Base-by-base conservation (phyloP, 2,329 filamentous ascomycete species). In the Pseudogymnoascus sp. region DNA sequence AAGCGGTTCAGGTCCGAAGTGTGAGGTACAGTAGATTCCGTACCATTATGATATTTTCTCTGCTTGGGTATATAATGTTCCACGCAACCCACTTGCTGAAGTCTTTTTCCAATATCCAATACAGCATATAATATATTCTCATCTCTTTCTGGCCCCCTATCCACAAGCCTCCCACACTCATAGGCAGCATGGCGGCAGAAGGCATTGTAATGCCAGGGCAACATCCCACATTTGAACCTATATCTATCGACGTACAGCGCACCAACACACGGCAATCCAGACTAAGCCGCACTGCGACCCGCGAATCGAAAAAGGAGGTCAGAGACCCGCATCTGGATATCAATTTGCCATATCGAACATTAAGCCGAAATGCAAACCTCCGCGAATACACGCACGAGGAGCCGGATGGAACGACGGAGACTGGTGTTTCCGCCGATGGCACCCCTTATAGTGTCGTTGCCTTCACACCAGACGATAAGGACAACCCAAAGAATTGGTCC, bases 401-500 rank as follows among this genome's bases (percentile, higher is more conserved):
- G 1, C 74, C 77, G 4, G 71, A 74, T 0, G 88, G 89, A n/a
- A 78, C 83, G 62, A 89, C 91, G 67, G 59, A 61, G 6, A 67
- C 65, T 33, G 70, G 69, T n/a, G 62, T 63, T 13, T 13, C 68
- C 16, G 65, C 65, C 31, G 68, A 72, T 65, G 70, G 69, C 60
- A 59, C 70, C 38, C 63, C 66, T 1, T 86, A 83, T 71, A 84
- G 86, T 64, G 77, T 90, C 8, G 86, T 90, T 35, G 89, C 87
- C 0, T 96, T 95, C 71, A 82, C 80, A 3, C 81, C 86, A 2
- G 78, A 86, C 64, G 90, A 95, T 72, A 82, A 84, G 0, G 88
- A 87, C 67, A 93, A 93, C 70, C 90, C 91, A 0, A 93, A 93
- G 80, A 95, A 93, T 74, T 95, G 89, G 89, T 85, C 82, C 63